These are phyloP conservation scores for Lentinula sp. DNA, from an alignment of 768 basidiomycete species.

Conservation along the genomic window DNA sequence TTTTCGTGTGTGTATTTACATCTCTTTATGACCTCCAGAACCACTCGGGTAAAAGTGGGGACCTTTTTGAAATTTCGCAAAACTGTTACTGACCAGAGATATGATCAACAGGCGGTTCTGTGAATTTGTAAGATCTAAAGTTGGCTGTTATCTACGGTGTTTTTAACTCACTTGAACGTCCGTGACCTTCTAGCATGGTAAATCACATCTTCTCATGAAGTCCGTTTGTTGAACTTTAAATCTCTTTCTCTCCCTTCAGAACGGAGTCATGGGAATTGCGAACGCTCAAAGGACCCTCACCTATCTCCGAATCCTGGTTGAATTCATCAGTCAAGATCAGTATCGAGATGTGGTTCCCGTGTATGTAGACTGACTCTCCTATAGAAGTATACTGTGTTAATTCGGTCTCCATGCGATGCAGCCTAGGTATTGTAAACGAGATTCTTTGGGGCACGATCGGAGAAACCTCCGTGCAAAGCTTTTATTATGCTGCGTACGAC, in stretches of 20 bases:
- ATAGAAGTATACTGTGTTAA: background rate
- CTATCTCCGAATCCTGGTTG: conserved; percentile 73
- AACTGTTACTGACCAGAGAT: background rate
- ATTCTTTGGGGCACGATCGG: conserved; percentile 57
- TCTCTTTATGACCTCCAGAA: conserved; percentile 23
- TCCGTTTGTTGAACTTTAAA: background rate
- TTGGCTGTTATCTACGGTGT: background rate
- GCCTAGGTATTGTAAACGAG: conserved; percentile 61
- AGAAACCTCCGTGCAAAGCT: conserved; percentile 29
- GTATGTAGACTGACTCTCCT: conserved; percentile 15
- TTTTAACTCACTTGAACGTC: background rate
- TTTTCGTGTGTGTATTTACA: background rate
- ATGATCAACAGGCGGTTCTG: conserved; percentile 34
- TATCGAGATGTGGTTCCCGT: conserved; percentile 72
- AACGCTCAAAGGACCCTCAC: conserved; percentile 84
- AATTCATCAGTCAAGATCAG: conserved; percentile 80
- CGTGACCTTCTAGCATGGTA: background rate
- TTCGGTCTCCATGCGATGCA: conserved; percentile 9
- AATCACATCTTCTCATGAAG: background rate
- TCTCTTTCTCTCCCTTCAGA: conserved; percentile 12
- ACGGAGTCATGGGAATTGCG: conserved; percentile 84
- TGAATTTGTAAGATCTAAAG: conserved; percentile 49
- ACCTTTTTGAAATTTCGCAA: background rate
- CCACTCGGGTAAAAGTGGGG: conserved; percentile 44
- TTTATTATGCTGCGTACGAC: conserved; percentile 39